Base-by-base conservation (phyloP, 352 stramenopile genomes). In the Phytophthora boehmeriae region DNA sequence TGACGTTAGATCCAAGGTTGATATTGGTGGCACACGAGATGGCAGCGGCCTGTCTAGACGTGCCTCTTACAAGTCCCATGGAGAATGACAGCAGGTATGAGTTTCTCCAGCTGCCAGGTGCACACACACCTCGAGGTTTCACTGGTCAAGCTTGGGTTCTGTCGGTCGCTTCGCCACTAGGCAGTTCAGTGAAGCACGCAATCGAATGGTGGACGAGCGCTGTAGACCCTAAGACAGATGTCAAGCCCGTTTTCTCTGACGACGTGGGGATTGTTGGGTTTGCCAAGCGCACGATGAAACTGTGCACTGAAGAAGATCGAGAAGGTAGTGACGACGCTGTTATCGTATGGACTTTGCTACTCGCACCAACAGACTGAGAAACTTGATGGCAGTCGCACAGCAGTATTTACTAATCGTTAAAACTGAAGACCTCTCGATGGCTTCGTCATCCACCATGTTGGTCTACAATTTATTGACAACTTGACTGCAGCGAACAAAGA, bases 1-100 rank as follows among this genome's bases (percentile, higher is more conserved):
- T 81, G n/a, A 43, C 42, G 11, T 16, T 81, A 11, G 69, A 81
- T 45, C 66, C 59, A 35, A 59, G 63, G 8, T 43, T 81, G 14
- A 56, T 77, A 45, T 38, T 79, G 36, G 45, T 59, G 25, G 73
- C 73, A n/a, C 43, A 75, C 14, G 70, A 72, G 25, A 23, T 81
- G 47, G 30, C 73, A 8, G 30, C 35, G 2, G 51, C 56, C 0
- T 72, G 61, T 27, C 50, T 38, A 53, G 36, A 50, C 43, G 56
- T 65, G 22, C 36, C 66, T 8, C 45, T 56, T 55, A 53, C 47
- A 27, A 38, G 16, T 13, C 65, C 19, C 28, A 70, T 70, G 62
- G 13, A 35, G 17, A 17, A 39, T 22, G 47, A 55, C 11, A 48
- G 54, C 13, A 55, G 55, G n/a, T 70, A 57, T 30, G 35, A 70